phyloP scores from a whole-genome alignment of 2,329 filamentous ascomycete species.

The Cytospora paraplurivora region DNA sequence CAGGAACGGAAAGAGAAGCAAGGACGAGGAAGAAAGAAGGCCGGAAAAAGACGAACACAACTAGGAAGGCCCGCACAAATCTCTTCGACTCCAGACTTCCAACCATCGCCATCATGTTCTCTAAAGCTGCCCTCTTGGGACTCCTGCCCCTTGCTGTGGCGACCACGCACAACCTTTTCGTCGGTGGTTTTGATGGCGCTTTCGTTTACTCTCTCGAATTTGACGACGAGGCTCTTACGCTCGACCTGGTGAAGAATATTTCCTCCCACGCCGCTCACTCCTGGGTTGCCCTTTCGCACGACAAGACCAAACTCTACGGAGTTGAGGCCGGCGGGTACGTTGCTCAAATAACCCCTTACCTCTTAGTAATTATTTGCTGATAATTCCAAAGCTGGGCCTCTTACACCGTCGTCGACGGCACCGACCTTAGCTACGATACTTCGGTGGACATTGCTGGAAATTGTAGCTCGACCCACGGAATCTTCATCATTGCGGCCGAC shows the following conservation, averaged over 20 bases:
- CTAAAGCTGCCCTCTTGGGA: not conserved
- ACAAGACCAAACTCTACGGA: constrained; percentile 31
- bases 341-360: constrained; percentile 23
- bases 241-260: constrained; percentile 58
- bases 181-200: constrained; percentile 66
- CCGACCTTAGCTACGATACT: constrained; percentile 17
- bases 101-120: not conserved
- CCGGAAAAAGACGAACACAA: too few relatives aligned
- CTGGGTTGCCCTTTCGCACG: constrained; percentile 31
- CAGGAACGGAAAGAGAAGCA: too few relatives aligned
- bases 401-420: constrained; percentile 18
- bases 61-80: too few relatives aligned
- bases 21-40: too few relatives aligned
- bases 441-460: constrained; percentile 21
- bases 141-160: constrained; percentile 6
- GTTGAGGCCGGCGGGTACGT: constrained; percentile 21
- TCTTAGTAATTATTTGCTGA: not conserved
- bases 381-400: not conserved
- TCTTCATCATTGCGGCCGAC: constrained; percentile 11
- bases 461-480: constrained; percentile 23
- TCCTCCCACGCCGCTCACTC: constrained; percentile 27
- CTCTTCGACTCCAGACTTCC: too few relatives aligned
- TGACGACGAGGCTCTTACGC: constrained; percentile 61
- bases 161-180: constrained; percentile 62
- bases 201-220: constrained; percentile 68